Evolutionary conservation across 345 rosid genomes (phyloP), one percentile per base, ranked within the genome.

Genomic region (Aegle marmelos): DNA sequence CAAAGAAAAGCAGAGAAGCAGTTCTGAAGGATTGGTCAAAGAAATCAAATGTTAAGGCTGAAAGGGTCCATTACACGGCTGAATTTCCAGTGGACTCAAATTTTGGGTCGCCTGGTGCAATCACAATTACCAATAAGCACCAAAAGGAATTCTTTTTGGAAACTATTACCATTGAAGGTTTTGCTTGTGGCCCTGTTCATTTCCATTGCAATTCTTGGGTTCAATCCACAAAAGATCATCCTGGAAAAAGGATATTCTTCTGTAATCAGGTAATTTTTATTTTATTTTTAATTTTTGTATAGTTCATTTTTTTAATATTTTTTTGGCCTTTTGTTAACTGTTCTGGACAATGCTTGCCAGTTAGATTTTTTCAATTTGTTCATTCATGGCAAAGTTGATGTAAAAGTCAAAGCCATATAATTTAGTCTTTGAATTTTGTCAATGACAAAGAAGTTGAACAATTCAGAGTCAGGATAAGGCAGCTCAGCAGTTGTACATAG

Each of bases 151-250:
- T 97, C 50, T 97, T 90, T 76, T 74, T 97, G 76, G 99, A 97
- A 86, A 87, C 84, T 30, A 97, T 97, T 68, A 93, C 92, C 39
- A 80, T 97, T 57, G 98, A 94, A 83, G 97, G 97, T 17, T 97
- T 94, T 82, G 88, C 97, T 58, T 82, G 80, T 78, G 97, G 97
- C 7, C 94, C 98, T 11, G 84, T 94, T 37, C 96, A 97, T 84
- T 97, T 97, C 78, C 96, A 97, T 25, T 94, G 99, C 79, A 94
- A 91, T 76, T 97, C 99, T 2, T 94, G 98, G 98, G 98, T 97
- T 4, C 99, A 94, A 82, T 83, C 98, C 41, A 82, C 53, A 65
- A 93, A 89, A 36, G 85, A 92, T 66, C 92, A 91, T 70, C 88
- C 94, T 50, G 82, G 71, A 2, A 88, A 85, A 81, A 88, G 99